Conservation (phyloP, 257 asterid genomes). For the Nicotiana obtusifolia region DNA sequence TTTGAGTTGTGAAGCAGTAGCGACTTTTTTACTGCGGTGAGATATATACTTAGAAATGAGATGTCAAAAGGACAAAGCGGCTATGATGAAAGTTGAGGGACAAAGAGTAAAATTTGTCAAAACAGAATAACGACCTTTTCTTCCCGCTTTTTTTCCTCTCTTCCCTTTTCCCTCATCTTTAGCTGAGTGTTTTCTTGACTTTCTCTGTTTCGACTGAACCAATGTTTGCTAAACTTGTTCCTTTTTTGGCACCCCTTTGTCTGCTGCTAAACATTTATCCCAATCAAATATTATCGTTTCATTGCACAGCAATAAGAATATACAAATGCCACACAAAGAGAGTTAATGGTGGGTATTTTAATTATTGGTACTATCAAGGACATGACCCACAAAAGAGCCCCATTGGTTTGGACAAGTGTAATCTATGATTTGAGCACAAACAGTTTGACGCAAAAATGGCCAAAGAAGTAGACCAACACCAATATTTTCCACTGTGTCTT, state of each 20-base stretch:
- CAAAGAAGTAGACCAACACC: slow-evolving; percentile 34
- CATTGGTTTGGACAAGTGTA: slow-evolving; percentile 47
- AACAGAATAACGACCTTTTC: slow-evolving; percentile 32
- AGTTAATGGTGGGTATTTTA: not conserved
- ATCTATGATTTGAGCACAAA: slow-evolving; percentile 42
- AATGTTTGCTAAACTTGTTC: slow-evolving; percentile 29
- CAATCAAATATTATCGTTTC: slow-evolving; percentile 15
- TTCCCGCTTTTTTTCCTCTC: slow-evolving; percentile 28
- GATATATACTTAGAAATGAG: not conserved
- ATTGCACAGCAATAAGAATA: slow-evolving; percentile 1
- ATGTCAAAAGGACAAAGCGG: not conserved
- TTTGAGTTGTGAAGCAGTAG: too few species aligned
- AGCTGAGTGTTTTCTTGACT: slow-evolving; percentile 29
- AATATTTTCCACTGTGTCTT: slow-evolving; percentile 26
- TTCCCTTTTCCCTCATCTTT: slow-evolving; percentile 2
- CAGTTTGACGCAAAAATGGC: slow-evolving; percentile 47
- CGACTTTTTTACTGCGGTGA: too few species aligned
- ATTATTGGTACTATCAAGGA: not conserved
- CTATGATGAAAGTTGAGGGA: slow-evolving; percentile 15
- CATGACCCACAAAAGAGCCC: slow-evolving; percentile 62
- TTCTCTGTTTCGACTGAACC: slow-evolving; percentile 25
- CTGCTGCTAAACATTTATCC: slow-evolving; percentile 6
- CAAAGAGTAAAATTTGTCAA: slow-evolving; percentile 36
- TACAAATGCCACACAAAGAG: not conserved
- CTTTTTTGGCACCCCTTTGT: slow-evolving; percentile 17